Percentiles rank a stretch among this genome's conserved stretches.
Conservation (phyloP, 2,329 filamentous ascomycete genomes). For the Penicillium sp. region DNA sequence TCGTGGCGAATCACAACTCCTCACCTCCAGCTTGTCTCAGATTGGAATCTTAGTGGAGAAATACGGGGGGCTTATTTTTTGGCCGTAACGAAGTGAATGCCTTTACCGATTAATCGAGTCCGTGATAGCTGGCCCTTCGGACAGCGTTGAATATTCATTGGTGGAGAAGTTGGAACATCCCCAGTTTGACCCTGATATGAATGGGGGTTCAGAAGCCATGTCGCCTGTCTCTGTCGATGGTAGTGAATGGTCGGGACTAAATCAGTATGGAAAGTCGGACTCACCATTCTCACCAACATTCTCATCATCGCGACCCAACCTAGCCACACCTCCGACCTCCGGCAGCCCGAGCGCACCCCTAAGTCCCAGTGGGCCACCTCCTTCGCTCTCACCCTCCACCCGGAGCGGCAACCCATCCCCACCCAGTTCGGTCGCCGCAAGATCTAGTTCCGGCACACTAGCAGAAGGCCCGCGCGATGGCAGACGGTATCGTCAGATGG, state of each 20-base stretch:
- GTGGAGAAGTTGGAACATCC: conserved; percentile 8
- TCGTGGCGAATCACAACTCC: conserved; percentile 3
- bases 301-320: conserved; percentile 48
- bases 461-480: conserved; percentile 59
- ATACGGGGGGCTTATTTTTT: conserved; percentile 3
- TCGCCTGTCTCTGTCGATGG: conserved; percentile 79
- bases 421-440: conserved; percentile 74
- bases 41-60: conserved; percentile 14
- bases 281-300: conserved; percentile 48
- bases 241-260: conserved; percentile 75
- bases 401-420: conserved; percentile 66
- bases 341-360: conserved; percentile 56
- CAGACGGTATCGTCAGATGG: conserved; percentile 58
- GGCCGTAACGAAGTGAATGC: conserved; percentile 5
- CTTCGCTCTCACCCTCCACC: conserved; percentile 18
- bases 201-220: conserved; percentile 71
- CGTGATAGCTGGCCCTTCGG: not conserved
- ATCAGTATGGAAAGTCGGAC: conserved; percentile 60
- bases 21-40: conserved; percentile 16
- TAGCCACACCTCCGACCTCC: conserved; percentile 69
- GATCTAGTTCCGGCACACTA: conserved; percentile 75
- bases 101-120: not conserved
- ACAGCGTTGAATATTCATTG: conserved; percentile 5
- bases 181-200: conserved; percentile 54
- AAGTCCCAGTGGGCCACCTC: conserved; percentile 55